phyloP scores from a whole-genome alignment of 179 eudicot genomes.

The Heliamphora ciliata region DNA sequence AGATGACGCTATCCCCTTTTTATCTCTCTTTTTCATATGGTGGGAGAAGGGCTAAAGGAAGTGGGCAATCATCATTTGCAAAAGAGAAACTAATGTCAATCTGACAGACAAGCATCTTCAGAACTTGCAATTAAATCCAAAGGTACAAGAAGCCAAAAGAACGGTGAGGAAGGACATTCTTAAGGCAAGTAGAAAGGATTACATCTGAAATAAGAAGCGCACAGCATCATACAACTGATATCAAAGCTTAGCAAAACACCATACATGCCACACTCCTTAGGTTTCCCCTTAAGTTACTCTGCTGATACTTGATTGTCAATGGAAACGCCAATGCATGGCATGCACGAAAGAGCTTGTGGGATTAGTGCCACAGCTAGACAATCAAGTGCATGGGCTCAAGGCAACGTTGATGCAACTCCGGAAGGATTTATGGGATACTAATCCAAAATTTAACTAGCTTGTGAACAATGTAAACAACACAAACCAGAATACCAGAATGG shows the following conservation, averaged over 20 bases:
- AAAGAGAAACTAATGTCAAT: background rate
- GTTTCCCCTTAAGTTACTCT: background rate
- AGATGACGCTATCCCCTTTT: background rate
- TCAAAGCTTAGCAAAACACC: background rate
- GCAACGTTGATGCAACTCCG: no score
- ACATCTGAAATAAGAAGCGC: background rate
- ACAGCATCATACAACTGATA: background rate
- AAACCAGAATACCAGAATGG: background rate
- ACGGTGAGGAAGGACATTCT: background rate
- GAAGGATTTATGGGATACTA: no score
- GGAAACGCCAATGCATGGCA: background rate
- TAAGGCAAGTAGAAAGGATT: background rate
- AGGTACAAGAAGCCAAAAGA: background rate
- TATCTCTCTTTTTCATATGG: background rate
- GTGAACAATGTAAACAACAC: background rate
- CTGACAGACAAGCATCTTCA: background rate
- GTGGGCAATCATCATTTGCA: background rate
- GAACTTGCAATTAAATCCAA: background rate
- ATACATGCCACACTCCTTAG: background rate
- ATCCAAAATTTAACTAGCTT: background rate
- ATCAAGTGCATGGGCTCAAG: background rate
- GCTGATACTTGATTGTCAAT: background rate
- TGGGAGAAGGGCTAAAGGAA: background rate
- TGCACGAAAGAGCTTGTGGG: background rate
- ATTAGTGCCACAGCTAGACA: background rate